phyloP scores from a whole-genome alignment of 202 grass and related monocot genomes.

The Panicum virgatum region DNA sequence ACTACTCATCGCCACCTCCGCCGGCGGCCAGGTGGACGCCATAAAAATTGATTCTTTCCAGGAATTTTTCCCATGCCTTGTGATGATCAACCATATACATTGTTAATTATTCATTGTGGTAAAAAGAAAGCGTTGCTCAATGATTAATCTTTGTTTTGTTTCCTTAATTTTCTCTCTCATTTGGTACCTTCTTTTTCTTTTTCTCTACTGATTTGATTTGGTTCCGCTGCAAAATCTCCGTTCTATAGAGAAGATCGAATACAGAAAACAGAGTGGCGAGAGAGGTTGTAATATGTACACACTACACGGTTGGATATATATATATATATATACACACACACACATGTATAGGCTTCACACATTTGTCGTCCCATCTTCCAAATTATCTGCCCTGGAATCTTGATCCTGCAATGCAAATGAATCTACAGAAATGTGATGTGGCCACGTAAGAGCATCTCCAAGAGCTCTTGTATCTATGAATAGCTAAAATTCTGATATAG shows the following conservation, averaged over 20 bases:
- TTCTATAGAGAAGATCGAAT: background rate
- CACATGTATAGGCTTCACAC: background rate
- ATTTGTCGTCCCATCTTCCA: background rate
- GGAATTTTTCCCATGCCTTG: slow-evolving; percentile 2
- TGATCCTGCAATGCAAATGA: background rate
- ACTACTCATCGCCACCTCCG: slow-evolving; percentile 52
- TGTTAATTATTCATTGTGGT: slow-evolving; percentile 44
- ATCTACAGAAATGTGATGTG: background rate
- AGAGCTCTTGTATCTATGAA: too few relatives aligned
- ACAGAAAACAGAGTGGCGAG: background rate
- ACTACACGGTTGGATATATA: too few relatives aligned
- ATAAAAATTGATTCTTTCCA: slow-evolving; percentile 38
- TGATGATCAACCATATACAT: slow-evolving; percentile 28
- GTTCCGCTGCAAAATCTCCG: background rate
- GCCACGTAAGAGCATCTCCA: too few relatives aligned
- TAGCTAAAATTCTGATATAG: too few relatives aligned
- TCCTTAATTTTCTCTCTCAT: background rate
- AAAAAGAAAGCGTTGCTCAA: slow-evolving; percentile 23
- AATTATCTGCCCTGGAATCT: background rate
- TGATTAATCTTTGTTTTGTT: slow-evolving; percentile 6
- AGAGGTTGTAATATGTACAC: background rate
- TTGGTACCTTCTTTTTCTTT: background rate
- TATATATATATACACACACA: too few relatives aligned
- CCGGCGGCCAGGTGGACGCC: slow-evolving; percentile 16
- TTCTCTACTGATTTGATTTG: slow-evolving; percentile 8